A percentile compares a stretch with the other conserved stretches of the same genome.
Evolutionary conservation across 148 eudicot species (phyloP).

Genomic region (Rhododendron griersonianum): DNA sequence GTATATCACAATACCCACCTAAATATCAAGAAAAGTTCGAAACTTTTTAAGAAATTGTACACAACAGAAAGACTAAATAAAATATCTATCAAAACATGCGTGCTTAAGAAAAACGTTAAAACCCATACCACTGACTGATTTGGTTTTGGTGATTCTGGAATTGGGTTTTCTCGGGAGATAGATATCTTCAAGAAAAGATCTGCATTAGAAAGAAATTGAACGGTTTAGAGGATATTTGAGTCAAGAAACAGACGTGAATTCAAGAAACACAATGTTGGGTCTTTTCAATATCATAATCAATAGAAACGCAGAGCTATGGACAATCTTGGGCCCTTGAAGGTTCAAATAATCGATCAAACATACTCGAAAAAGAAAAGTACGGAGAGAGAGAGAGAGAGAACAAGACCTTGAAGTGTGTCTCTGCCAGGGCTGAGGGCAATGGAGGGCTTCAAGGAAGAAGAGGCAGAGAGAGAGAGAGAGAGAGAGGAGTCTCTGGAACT

Average conservation of each 20-base stretch:
- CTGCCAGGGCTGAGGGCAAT: neutral
- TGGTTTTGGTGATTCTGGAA: constrained; percentile 1
- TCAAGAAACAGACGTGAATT: neutral
- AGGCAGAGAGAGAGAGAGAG: neutral
- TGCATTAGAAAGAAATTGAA: constrained; percentile 1
- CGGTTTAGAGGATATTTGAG: neutral
- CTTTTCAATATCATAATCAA: neutral
- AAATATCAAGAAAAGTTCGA: neutral
- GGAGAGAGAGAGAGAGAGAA: neutral
- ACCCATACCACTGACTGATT: constrained; percentile 2
- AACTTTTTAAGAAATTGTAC: neutral
- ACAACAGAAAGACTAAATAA: neutral
- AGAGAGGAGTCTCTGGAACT: neutral
- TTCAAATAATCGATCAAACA: neutral
- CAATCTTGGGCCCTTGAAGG: neutral
- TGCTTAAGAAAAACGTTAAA: neutral
- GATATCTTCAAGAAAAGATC: constrained; percentile 7
- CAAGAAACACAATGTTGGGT: neutral
- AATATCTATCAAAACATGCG: neutral
- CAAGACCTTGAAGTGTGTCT: neutral
- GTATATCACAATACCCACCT: constrained; percentile 2
- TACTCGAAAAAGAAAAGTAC: neutral
- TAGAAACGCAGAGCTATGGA: too few relatives aligned
- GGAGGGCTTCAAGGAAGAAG: neutral
- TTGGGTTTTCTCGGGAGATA: neutral